Conservation (phyloP, 1,139 yeast genomes). For the Hanseniaspora uvarum region DNA sequence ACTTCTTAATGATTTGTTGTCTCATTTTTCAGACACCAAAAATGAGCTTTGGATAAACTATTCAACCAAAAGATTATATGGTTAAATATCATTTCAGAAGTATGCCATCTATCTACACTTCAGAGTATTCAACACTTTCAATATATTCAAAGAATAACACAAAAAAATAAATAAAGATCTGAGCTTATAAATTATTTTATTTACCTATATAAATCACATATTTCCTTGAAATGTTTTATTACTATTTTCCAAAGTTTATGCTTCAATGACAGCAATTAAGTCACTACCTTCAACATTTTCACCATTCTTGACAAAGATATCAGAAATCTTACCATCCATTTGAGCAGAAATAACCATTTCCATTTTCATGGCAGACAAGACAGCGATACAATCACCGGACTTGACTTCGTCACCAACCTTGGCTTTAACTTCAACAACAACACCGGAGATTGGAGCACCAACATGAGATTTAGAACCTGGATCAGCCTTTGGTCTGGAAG, state of each 20-base stretch:
- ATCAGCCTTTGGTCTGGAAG: constrained; percentile 78
- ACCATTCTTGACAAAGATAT: constrained; percentile 70
- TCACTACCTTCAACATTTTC: constrained; percentile 94
- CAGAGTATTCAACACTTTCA: neutral
- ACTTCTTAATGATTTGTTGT: neutral
- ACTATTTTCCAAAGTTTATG: constrained; percentile 18
- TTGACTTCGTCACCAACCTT: constrained; percentile 79
- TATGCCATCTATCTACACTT: neutral
- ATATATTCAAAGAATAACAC: neutral
- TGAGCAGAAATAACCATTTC: constrained; percentile 98
- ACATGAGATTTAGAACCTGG: constrained; percentile 78
- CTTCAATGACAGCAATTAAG: constrained; percentile 39
- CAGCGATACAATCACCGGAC: constrained; percentile 95
- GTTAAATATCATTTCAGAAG: neutral
- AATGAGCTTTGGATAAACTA: constrained; percentile 15
- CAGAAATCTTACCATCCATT: constrained; percentile 70
- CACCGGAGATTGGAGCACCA: constrained; percentile 99
- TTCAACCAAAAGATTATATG: constrained; percentile 5
- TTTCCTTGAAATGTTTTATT: neutral
- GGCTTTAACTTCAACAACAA: constrained; percentile 85
- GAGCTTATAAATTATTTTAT: constrained; percentile 1
- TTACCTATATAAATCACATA: neutral
- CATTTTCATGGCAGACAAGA: constrained; percentile 98
- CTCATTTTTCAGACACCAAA: neutral
- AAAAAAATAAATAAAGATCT: neutral